A percentile compares a stretch with the other conserved stretches of the same genome.
Conservation (phyloP, 2,329 filamentous ascomycete species). For the Mycosphaerella arachidis region DNA sequence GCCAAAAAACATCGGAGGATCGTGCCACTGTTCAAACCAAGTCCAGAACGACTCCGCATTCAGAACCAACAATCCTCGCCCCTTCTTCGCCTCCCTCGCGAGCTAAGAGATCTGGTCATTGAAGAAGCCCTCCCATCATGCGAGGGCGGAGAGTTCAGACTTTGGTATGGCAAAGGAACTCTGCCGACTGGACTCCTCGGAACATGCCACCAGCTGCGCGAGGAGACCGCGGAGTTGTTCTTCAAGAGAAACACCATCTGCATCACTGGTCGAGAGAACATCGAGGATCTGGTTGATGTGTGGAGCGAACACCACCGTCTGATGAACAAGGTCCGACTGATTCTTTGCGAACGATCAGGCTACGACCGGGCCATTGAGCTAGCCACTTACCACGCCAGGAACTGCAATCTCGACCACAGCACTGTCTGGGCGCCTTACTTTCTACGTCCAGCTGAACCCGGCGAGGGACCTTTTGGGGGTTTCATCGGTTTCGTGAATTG, state of each 20-base stretch:
- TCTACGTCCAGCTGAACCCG: not conserved
- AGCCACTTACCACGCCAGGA: not conserved
- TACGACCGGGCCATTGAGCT: not conserved
- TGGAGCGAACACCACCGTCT: not conserved
- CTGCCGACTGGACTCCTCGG: not conserved
- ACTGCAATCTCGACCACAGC: not conserved
- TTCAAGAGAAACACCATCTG: not conserved
- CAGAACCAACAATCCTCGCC: not conserved
- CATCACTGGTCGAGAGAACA: not conserved
- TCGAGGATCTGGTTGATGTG: not conserved
- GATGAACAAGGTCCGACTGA: not conserved
- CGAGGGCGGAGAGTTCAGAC: not conserved
- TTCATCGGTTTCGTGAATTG: not conserved
- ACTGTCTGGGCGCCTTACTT: not conserved
- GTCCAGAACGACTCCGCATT: slow-evolving; percentile 2
- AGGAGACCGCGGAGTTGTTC: not conserved
- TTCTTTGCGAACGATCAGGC: not conserved
- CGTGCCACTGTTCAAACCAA: slow-evolving; percentile 33
- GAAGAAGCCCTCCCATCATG: not conserved
- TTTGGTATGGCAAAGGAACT: not conserved
- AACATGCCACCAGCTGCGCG: not conserved
- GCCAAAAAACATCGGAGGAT: too few relatives aligned
- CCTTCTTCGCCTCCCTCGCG: not conserved
- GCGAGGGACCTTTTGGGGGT: not conserved
- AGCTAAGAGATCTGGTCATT: not conserved